These are phyloP conservation scores for Chaetomidium leptoderma DNA, from an alignment of 495 filamentous ascomycete species.

Conservation along the genomic window DNA sequence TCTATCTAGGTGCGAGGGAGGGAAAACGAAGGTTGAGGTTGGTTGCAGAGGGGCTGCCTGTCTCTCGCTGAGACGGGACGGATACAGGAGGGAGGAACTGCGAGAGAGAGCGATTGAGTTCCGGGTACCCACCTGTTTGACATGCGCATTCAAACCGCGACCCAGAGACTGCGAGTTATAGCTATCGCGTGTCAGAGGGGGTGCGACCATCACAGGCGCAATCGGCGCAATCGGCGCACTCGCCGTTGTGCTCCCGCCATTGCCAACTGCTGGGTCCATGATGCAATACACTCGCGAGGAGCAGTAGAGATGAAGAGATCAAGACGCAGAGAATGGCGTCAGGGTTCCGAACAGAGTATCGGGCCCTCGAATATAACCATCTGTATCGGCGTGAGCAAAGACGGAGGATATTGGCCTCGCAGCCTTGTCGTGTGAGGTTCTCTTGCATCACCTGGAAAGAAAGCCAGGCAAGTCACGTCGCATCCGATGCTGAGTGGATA, in stretches of 20 bases:
- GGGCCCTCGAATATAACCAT: neutral
- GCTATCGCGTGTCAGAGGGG: slow-evolving; percentile 30
- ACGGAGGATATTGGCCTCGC: neutral
- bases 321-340: no score
- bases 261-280: slow-evolving; percentile 5
- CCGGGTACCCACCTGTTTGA: slow-evolving; percentile 44
- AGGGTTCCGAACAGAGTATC: neutral
- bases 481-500: neutral
- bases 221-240: slow-evolving; percentile 18
- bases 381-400: neutral
- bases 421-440: slow-evolving; percentile 3
- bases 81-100: slow-evolving; percentile 9
- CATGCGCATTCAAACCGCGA: slow-evolving; percentile 37
- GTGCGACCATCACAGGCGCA: slow-evolving; percentile 16
- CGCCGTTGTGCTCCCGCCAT: neutral
- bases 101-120: slow-evolving; percentile 16
- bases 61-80: neutral
- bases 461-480: neutral
- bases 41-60: no score
- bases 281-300: neutral
- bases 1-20: no score
- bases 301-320: neutral
- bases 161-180: slow-evolving; percentile 45
- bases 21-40: neutral
- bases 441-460: neutral